Evolutionary conservation across 768 basidiomycete species (phyloP), one percentile per base, ranked within the genome.

Genomic region (Phylloporus sp.): DNA sequence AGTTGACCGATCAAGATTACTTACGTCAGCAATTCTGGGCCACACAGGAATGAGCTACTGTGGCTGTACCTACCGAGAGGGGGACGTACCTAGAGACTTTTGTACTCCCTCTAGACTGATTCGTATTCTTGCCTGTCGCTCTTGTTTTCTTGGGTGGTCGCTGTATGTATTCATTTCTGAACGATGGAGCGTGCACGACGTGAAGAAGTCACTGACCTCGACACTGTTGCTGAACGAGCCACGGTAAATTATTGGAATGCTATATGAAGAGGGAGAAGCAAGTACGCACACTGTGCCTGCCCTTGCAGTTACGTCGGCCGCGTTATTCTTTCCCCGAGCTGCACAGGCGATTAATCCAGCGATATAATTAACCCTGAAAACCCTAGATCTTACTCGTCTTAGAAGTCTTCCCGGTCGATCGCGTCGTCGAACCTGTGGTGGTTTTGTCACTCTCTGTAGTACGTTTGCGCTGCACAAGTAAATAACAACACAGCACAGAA

Each of bases 381-480:
- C 39, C 20, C 34, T 40, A 24, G 8, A 53, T 45, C 64, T 27
- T 45, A 70, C 68, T 52, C 39, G 47, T 65, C 52, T 76, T 75
- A 35, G 75, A 60, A 15, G 79, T 76, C 54, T 73, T 76, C 47
- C 73, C 76, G 31, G 76, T 77, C 29, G 72, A 60, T 65, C 78
- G 76, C 59, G 78, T 69, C 55, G 73, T 55, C 29, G 73, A 39
- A 16, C 65, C 61, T 51, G 59, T 65, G 32, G 26, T 28, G 26
- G 57, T 5, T 31, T 65, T 67, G 60, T 60, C 49, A 34, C 76
- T 75, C 27, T 76, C 77, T 22, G 68, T 67, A 67, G 68, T 67
- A 67, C 79, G 82, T 73, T 86, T 88, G 57, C 85, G 73, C 86
- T 88, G 61, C 24, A 6, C 13, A 35, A 18, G 34, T 62, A 36